Conservation (phyloP, 2,329 filamentous ascomycete genomes). For the Diplodia intermedia region DNA sequence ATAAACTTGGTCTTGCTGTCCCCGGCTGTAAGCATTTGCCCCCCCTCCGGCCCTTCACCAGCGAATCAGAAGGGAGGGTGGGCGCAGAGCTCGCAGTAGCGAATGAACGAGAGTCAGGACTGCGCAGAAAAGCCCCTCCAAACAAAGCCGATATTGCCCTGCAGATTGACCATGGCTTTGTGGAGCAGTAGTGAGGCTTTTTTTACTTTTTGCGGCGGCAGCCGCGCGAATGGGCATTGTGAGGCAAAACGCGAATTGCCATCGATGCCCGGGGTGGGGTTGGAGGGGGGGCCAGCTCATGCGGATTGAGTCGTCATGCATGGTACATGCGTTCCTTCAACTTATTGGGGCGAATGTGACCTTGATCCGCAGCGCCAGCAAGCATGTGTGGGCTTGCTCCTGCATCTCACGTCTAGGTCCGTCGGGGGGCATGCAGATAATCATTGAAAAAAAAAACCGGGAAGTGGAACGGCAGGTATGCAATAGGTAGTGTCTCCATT, state of each 20-base stretch:
- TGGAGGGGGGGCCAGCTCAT: slow-evolving; percentile 4
- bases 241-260: neutral
- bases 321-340: slow-evolving; percentile 17
- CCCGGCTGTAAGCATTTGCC: no score
- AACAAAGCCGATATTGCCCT: neutral
- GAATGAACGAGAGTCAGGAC: neutral
- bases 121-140: neutral
- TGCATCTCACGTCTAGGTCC: neutral
- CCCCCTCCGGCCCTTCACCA: no score
- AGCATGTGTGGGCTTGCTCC: slow-evolving; percentile 4
- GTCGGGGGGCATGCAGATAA: neutral
- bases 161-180: neutral
- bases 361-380: slow-evolving; percentile 1
- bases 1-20: no score
- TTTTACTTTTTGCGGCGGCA: slow-evolving; percentile 25
- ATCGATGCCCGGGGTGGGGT: slow-evolving; percentile 1
- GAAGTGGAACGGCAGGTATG: neutral
- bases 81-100: neutral
- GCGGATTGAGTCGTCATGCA: slow-evolving; percentile 28
- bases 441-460: neutral
- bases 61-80: neutral
- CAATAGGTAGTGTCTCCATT: slow-evolving; percentile 11
- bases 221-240: slow-evolving; percentile 16
- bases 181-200: neutral
- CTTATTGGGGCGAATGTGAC: slow-evolving; percentile 16